Evolutionary conservation across 257 asterid species (phyloP), one percentile per base, ranked within the genome.

Genomic region (Solanum ahanhuiri): DNA sequence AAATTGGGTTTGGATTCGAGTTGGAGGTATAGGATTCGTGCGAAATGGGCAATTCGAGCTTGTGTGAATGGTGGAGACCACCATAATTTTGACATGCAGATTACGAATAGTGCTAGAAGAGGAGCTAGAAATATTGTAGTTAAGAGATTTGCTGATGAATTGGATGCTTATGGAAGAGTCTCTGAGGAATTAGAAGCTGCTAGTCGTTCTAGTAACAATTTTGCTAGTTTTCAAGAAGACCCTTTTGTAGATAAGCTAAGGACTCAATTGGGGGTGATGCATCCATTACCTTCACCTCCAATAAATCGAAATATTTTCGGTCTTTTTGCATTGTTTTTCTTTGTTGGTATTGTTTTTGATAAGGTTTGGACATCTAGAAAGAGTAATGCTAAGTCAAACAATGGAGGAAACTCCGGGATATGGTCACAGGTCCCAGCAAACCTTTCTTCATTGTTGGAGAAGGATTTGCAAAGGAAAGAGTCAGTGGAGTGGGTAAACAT

Each of bases 181-280:
- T 37, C 96, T 4, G 91, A 89, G 57, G 93, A 91, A 34, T 70
- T 83, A 77, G 89, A 87, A 58, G 81, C 43, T 71, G 45, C 87
- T 66, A 81, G 35, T 45, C 51, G 41, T 7, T 76, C 83, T 22
- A 85, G 85, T 79, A 94, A 88, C 90, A 94, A 90, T 87, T 93
- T 91, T 91, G 87, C 94, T 10, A 91, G 88, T 88, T 93, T 93
- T 77, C 97, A 90, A 76, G 93, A 94, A 84, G 99, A 97, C 86
- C 98, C 99, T 70, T 90, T 97, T 86, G 99, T 95, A 88, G 96
- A 94, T 92, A 96, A 94, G 94, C 89, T 96, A 87, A 93, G 98
- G 90, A 93, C 90, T 89, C 99, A 97, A 89, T 92, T 97, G 43
- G 98, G 99, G 88, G 98, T 89, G 31, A 93, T 95, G 84, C 99